Base-by-base conservation (phyloP, 2,329 filamentous ascomycete genomes). In the Magnaporthales sp. region DNA sequence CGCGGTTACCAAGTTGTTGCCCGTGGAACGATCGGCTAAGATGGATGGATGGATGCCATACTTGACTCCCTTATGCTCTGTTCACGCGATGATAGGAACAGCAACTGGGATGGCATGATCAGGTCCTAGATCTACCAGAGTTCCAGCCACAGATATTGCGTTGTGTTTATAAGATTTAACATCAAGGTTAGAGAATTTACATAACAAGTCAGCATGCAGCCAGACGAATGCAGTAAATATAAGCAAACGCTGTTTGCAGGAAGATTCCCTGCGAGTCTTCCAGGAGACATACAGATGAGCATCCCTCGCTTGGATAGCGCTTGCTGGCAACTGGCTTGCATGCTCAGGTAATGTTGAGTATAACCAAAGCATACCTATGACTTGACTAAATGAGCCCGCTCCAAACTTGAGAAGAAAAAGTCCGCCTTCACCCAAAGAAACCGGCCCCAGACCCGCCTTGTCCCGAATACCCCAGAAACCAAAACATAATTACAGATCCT, bases 401-500 rank as follows among this genome's bases (percentile, higher is more conserved):
- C 56, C 26, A 7, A 60, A 60, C 24, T 19, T 19, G 24, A 13
- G 27, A 60, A 22, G 22, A 19, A 27, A 19, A 19, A 27, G 56
- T 26, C 27, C 10, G 4, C 56, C 24, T 29, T 26, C 27, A 60
- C 24, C 24, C 8, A 8, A 51, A 13, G n/a, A 32, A 63, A 2
- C 8, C 10, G n/a, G 1, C 24, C n/a, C 31, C 15, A 19, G 22
- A 19, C 29, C 29, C 22, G 22, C 30, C 19, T 10, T 38, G 11
- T 60, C 19, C 56, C 56, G 56, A 26, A 27, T 27, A 29, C 24
- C 27, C 56, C 56, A 26, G 27, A 27, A 60, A 29, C 13, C 10
- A 60, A 22, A 24, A 24, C 8, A 58, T n/a, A 58, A 58, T 11
- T 60, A 26, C 15, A 19, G 1, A 60, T 19, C 24, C 74, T 67